Conservation (phyloP, 495 filamentous ascomycete species). For the Hypoxylon crocopeplum region DNA sequence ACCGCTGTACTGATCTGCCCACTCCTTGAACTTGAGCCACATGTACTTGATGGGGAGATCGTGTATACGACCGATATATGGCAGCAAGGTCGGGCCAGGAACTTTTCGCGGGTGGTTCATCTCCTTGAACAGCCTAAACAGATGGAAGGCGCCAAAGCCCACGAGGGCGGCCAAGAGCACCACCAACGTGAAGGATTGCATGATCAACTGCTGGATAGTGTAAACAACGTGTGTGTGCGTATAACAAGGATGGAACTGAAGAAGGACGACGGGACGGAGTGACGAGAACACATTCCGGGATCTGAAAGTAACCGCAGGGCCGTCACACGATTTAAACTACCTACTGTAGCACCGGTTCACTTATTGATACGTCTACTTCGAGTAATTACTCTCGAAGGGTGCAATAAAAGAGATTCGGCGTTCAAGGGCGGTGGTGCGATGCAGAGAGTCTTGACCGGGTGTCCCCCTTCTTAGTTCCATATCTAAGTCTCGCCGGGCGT, state of each 20-base stretch:
- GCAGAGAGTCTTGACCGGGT: slow-evolving; percentile 15
- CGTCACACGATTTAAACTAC: slow-evolving; percentile 38
- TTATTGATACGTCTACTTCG: slow-evolving; percentile 17
- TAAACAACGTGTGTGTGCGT: background rate
- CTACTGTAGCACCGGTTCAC: background rate
- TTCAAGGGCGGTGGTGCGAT: slow-evolving; percentile 25
- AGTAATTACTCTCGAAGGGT: slow-evolving; percentile 25
- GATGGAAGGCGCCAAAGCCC: slow-evolving; percentile 34
- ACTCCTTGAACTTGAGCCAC: slow-evolving; percentile 61
- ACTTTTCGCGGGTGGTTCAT: slow-evolving; percentile 43
- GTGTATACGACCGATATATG: slow-evolving; percentile 53
- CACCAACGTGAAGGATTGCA: slow-evolving; percentile 34
- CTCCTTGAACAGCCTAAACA: slow-evolving; percentile 40
- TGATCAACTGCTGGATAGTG: slow-evolving; percentile 13
- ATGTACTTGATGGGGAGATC: slow-evolving; percentile 55
- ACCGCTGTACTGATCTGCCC: slow-evolving; percentile 54
- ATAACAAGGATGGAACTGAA: slow-evolving; percentile 3
- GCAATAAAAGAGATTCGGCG: slow-evolving; percentile 4
- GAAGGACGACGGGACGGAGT: slow-evolving; percentile 11
- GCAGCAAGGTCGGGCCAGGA: slow-evolving; percentile 48
- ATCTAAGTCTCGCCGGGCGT: slow-evolving; percentile 33
- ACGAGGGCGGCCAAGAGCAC: slow-evolving; percentile 34
- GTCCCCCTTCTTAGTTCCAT: slow-evolving; percentile 21
- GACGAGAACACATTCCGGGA: slow-evolving; percentile 16
- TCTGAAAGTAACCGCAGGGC: slow-evolving; percentile 22